A percentile compares a stretch with the other conserved stretches of the same genome.
Conservation (phyloP, 2,329 filamentous ascomycete genomes). For the Cordyceps pruinosa region DNA sequence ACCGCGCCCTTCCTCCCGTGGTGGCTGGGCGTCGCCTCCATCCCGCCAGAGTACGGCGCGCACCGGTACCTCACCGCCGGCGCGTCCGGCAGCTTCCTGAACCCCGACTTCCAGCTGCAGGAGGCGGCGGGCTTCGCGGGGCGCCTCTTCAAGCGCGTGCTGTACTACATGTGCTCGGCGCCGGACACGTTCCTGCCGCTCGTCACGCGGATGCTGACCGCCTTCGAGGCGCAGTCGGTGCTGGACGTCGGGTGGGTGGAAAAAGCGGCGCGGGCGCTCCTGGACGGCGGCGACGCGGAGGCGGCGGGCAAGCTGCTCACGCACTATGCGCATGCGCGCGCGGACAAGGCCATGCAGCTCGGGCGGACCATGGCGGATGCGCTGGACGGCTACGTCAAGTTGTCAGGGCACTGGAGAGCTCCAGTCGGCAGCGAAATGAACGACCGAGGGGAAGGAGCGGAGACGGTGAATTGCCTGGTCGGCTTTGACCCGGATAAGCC, state of each 20-base stretch:
- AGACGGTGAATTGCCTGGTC: constrained; percentile 30
- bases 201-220: constrained; percentile 20
- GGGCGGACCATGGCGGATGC: constrained; percentile 17
- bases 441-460: constrained; percentile 24
- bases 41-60: constrained; percentile 22
- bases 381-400: constrained; percentile 21
- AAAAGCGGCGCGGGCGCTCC: constrained; percentile 16
- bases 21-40: constrained; percentile 21
- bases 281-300: constrained; percentile 15
- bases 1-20: constrained; percentile 22
- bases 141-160: constrained; percentile 22
- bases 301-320: constrained; percentile 19
- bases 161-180: constrained; percentile 24
- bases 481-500: constrained; percentile 23
- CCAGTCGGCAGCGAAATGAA: constrained; percentile 26
- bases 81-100: constrained; percentile 21
- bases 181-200: constrained; percentile 19
- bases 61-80: constrained; percentile 24
- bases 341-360: constrained; percentile 18
- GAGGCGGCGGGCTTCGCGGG: constrained; percentile 22
- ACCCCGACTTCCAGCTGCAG: constrained; percentile 21
- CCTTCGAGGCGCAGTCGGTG: constrained; percentile 19
- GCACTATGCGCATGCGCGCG: constrained; percentile 19
- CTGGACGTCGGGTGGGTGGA: constrained; percentile 20
- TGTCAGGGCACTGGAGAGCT: constrained; percentile 18